Conservation (phyloP, 345 rosid genomes). For the Bruguiera sexangula region DNA sequence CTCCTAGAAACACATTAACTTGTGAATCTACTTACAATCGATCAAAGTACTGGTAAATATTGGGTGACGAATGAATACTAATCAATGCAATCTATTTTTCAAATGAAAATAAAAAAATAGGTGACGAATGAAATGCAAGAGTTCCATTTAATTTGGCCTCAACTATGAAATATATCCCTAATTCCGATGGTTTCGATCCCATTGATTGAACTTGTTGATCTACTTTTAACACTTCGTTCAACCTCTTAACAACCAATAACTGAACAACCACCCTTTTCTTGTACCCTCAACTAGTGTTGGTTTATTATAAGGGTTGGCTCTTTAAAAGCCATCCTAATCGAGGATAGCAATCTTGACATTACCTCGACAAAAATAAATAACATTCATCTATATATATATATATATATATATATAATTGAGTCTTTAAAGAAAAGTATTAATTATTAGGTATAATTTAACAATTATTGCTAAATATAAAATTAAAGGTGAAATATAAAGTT, state of each 20-base stretch:
- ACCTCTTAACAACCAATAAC: conserved; percentile 9
- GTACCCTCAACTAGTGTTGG: not conserved
- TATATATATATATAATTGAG: no score
- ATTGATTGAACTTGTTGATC: conserved; percentile 24
- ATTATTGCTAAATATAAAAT: no score
- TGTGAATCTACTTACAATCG: conserved; percentile 1
- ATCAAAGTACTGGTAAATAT: not conserved
- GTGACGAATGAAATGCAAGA: not conserved
- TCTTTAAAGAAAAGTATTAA: no score
- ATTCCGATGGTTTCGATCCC: not conserved
- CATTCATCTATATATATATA: no score
- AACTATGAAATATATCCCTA: not conserved
- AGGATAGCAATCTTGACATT: not conserved
- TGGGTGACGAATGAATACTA: conserved; percentile 1
- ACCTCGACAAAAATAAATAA: no score
- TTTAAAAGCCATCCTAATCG: not conserved
- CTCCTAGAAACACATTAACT: conserved; percentile 11
- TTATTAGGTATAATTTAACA: no score
- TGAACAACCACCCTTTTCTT: conserved; percentile 9
- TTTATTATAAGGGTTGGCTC: not conserved
- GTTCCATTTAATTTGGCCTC: not conserved
- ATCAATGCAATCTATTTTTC: not conserved
- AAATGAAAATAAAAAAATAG: not conserved
- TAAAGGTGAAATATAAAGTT: no score
- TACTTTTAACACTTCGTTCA: not conserved